These are phyloP conservation scores for Pseudocercospora vitis DNA, from an alignment of 2,329 filamentous ascomycete genomes.

Conservation along the genomic window DNA sequence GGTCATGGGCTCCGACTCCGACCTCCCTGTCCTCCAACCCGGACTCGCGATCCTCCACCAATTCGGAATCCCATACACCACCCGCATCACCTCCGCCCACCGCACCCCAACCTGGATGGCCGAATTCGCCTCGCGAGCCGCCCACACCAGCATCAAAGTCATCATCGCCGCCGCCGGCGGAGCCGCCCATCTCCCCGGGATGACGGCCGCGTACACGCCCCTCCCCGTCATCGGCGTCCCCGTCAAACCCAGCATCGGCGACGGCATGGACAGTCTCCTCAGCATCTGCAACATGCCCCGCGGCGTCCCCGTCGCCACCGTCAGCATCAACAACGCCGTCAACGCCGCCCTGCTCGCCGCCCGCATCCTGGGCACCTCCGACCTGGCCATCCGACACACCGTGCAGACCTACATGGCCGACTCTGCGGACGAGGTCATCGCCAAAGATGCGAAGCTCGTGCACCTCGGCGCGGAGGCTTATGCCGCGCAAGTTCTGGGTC, in stretches of 20 bases:
- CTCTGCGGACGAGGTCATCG: constrained; percentile 64
- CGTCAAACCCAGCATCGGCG: constrained; percentile 51
- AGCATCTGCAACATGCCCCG: constrained; percentile 55
- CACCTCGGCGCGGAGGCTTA: constrained; percentile 49
- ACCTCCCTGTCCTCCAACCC: constrained; percentile 66
- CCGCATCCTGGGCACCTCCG: constrained; percentile 44
- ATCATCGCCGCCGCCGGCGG: constrained; percentile 54
- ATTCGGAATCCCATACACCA: constrained; percentile 71
- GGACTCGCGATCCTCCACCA: constrained; percentile 66
- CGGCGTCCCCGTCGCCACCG: constrained; percentile 44
- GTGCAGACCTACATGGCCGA: constrained; percentile 62
- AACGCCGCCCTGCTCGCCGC: constrained; percentile 51
- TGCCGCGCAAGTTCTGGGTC: constrained; percentile 31
- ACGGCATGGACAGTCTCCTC: constrained; percentile 52
- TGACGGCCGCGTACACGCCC: constrained; percentile 52
- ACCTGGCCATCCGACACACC: constrained; percentile 56
- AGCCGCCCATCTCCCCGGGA: constrained; percentile 54
- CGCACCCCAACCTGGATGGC: constrained; percentile 52
- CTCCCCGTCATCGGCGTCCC: constrained; percentile 54
- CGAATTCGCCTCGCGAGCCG: constrained; percentile 45
- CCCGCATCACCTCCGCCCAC: constrained; percentile 73
- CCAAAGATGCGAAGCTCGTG: constrained; percentile 60
- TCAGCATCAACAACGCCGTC: constrained; percentile 49
- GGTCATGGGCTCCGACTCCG: constrained; percentile 82
- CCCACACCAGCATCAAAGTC: constrained; percentile 42